Evolutionary conservation across 352 stramenopile species (phyloP), one percentile per base, ranked within the genome.

Genomic region (Phytophthora macrochlamydospora): DNA sequence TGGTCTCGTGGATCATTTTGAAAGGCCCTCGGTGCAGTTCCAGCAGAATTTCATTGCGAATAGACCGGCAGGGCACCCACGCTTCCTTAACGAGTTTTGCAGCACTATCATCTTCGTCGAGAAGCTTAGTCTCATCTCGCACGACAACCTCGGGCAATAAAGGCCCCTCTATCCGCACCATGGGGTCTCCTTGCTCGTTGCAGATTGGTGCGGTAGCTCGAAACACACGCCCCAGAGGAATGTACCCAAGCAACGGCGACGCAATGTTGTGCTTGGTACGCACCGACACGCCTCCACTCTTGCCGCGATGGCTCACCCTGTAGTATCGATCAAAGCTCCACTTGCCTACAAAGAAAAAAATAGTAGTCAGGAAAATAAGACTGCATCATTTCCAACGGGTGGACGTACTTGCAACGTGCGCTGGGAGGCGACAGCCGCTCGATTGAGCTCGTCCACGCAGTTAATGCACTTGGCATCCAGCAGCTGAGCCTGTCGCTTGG

Each of bases 11-110:
- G 33, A 45, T 11, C 3, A 45, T 48, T 42, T 37, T 28, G 29
- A 82, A 92, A 30, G 85, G 78, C 2, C 85, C 81, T 52, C 54
- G 28, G 51, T 92, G 85, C 3, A 33, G 60, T 50, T 92, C 83
- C n/a, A 93, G 65, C 14, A 91, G 57, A 43, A 92, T 67, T 61
- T 93, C 85, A 46, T 93, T 93, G 51, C 81, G 81, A 68, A 93
- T 79, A 2, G 85, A 93, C 29, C 83, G 83, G 51, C 75, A 91
- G 1, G 83, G 76, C n/a, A 92, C 74, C 85, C 85, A 93, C 12
- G 71, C 71, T 43, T 78, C 71, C 35, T 78, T 78, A n/a, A 75
- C 52, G 31, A 67, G 66, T 18, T 56, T 51, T 28, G 69, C 66
- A 2, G 37, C 49, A 7, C 40, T 53, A 43, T 67, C 40, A 11